Conservation (phyloP, 2,329 filamentous ascomycete genomes). For the Tolypocladium tropicale region DNA sequence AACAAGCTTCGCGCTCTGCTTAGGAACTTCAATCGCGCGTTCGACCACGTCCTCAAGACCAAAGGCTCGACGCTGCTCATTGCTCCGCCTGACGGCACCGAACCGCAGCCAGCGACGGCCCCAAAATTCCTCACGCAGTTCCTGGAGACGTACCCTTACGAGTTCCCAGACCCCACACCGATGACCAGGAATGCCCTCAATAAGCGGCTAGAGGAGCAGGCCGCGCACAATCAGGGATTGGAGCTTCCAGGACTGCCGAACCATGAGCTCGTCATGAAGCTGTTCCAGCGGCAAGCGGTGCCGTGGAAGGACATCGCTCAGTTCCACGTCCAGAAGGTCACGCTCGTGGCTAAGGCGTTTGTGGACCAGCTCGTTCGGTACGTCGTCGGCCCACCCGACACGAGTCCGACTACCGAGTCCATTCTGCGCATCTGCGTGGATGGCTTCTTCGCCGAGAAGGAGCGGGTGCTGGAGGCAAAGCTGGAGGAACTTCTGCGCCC, state of each 20-base stretch:
- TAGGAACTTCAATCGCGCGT: constrained; percentile 17
- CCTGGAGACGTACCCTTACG: constrained; percentile 6
- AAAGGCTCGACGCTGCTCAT: constrained; percentile 14
- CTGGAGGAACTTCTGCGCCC: constrained; percentile 18
- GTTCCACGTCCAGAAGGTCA: constrained; percentile 22
- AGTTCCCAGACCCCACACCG: constrained; percentile 14
- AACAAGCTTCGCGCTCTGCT: constrained; percentile 20
- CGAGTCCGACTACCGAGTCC: constrained; percentile 11
- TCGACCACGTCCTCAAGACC: constrained; percentile 15
- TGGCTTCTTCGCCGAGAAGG: constrained; percentile 18
- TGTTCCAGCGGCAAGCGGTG: constrained; percentile 27
- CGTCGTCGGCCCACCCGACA: constrained; percentile 11
- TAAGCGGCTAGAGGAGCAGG: constrained; percentile 18
- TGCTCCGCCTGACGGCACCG: background rate
- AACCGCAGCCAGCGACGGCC: background rate
- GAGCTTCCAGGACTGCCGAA: constrained; percentile 30
- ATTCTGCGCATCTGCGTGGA: constrained; percentile 1
- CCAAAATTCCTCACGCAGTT: constrained; percentile 19
- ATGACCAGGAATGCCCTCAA: constrained; percentile 10
- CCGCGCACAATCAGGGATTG: constrained; percentile 25
- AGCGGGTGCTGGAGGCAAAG: constrained; percentile 32
- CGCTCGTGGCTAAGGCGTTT: constrained; percentile 20
- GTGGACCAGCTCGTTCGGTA: constrained; percentile 25
- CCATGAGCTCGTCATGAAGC: constrained; percentile 21
- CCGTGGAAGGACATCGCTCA: constrained; percentile 28